A percentile compares a stretch with the other conserved stretches of the same genome.
Conservation (phyloP, 2,329 filamentous ascomycete genomes). For the Monilinia vaccinii-corymbosi region DNA sequence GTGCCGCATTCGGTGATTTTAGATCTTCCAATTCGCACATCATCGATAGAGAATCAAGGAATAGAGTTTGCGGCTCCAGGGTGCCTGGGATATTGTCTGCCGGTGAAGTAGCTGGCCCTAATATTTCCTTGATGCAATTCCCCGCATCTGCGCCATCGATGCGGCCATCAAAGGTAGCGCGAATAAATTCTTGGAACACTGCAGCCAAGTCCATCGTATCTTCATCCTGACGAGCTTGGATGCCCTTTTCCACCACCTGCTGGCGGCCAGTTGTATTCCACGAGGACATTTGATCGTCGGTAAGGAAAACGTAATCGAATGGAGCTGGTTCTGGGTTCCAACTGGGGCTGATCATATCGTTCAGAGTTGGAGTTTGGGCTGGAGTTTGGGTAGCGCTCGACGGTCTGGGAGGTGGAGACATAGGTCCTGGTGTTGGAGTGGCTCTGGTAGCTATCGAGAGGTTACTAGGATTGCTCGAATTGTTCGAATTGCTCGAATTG, state of each 20-base stretch:
- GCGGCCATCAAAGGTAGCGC: slow-evolving; percentile 61
- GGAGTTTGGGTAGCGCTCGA: slow-evolving; percentile 26
- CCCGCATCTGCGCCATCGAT: slow-evolving; percentile 63
- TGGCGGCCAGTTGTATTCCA: slow-evolving; percentile 64
- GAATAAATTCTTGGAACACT: slow-evolving; percentile 78
- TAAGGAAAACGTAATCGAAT: slow-evolving; percentile 70
- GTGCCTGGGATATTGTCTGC: slow-evolving; percentile 41
- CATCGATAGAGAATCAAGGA: slow-evolving; percentile 76
- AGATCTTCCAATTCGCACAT: slow-evolving; percentile 57
- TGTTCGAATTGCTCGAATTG: slow-evolving; percentile 17
- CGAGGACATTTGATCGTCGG: slow-evolving; percentile 53
- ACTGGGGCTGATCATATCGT: slow-evolving; percentile 25
- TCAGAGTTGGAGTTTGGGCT: slow-evolving; percentile 15
- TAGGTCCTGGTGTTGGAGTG: slow-evolving; percentile 28
- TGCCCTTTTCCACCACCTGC: slow-evolving; percentile 55
- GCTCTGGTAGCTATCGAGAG: slow-evolving; percentile 22
- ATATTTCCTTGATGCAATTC: slow-evolving; percentile 61
- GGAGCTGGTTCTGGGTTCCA: slow-evolving; percentile 23
- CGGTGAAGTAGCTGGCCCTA: slow-evolving; percentile 44
- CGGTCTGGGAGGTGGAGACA: slow-evolving; percentile 28
- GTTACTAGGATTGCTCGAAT: slow-evolving; percentile 22
- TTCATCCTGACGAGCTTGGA: slow-evolving; percentile 55
- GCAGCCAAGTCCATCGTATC: slow-evolving; percentile 60
- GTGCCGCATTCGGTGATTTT: slow-evolving; percentile 32
- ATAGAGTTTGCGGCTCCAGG: slow-evolving; percentile 59